These are phyloP conservation scores for Prototheca wickerhamii DNA, from an alignment of 163 green algal species.

Conservation along the genomic window DNA sequence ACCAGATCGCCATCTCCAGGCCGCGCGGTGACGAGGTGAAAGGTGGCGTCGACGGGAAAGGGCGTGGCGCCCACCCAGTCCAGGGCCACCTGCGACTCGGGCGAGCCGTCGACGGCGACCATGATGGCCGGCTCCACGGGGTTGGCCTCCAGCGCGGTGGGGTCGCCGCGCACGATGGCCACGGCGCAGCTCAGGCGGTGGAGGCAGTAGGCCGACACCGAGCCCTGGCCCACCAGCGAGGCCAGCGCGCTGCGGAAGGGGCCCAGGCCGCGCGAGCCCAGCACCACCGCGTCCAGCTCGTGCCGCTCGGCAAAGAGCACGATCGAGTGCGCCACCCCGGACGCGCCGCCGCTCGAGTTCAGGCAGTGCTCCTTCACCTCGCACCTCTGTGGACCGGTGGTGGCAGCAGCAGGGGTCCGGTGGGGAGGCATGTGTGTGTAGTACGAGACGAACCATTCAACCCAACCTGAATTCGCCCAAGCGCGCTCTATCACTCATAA, in stretches of 20 bases:
- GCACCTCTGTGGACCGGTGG: not conserved
- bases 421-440: not conserved
- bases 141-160: not conserved
- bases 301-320: slow-evolving; percentile 17
- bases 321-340: slow-evolving; percentile 18
- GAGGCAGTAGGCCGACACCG: slow-evolving; percentile 22
- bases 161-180: not conserved
- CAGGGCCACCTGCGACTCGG: not conserved
- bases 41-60: not conserved
- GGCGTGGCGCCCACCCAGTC: not conserved
- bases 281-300: slow-evolving; percentile 24
- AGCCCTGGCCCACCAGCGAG: slow-evolving; percentile 31
- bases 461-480: not conserved
- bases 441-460: not conserved
- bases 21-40: not conserved
- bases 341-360: not conserved
- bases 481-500: not conserved
- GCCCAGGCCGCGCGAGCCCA: slow-evolving; percentile 34
- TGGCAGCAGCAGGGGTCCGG: too few species aligned
- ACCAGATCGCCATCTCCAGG: not conserved
- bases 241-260: slow-evolving; percentile 22
- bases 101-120: not conserved
- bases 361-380: not conserved
- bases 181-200: slow-evolving; percentile 22
- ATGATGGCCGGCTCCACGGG: too few species aligned